Percentiles rank a stretch among this genome's conserved stretches.
phyloP scores from a whole-genome alignment of 345 rosid genomes.

The Noccaea bulbosa region DNA sequence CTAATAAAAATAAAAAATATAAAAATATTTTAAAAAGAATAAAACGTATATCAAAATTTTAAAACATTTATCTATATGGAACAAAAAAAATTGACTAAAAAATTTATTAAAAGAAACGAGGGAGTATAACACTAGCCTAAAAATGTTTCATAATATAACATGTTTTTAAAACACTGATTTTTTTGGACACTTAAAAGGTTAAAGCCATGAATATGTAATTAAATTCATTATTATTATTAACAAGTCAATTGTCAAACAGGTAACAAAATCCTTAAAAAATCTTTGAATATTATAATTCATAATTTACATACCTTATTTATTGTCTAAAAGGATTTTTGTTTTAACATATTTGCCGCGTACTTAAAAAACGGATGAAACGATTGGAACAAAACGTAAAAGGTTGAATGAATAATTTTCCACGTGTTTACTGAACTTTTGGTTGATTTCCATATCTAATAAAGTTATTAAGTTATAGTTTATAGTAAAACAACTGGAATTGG shows the following conservation, averaged over 20 bases:
- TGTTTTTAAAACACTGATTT: background rate
- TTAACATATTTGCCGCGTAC: background rate
- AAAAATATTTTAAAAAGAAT: too few species aligned
- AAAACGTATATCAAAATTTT: too few species aligned
- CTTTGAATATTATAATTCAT: conserved; percentile 15
- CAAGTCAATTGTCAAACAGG: conserved; percentile 24
- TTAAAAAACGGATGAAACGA: background rate
- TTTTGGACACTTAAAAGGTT: background rate
- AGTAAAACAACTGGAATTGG: conserved; percentile 19
- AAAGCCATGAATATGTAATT: background rate
- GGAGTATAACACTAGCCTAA: background rate
- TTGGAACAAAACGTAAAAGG: background rate
- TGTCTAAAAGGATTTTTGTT: background rate
- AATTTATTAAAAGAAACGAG: too few species aligned
- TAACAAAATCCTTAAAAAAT: conserved; percentile 18
- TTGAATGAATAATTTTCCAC: background rate
- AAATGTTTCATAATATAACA: background rate
- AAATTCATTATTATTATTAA: background rate
- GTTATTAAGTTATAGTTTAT: conserved; percentile 16
- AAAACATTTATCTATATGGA: too few species aligned
- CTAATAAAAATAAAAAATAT: too few species aligned
- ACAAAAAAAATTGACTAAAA: too few species aligned
- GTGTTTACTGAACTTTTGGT: background rate
- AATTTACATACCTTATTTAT: background rate
- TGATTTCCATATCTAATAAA: conserved; percentile 26